Conservation (phyloP, 2,329 filamentous ascomycete species). For the Colletotrichum lindemuthianum region DNA sequence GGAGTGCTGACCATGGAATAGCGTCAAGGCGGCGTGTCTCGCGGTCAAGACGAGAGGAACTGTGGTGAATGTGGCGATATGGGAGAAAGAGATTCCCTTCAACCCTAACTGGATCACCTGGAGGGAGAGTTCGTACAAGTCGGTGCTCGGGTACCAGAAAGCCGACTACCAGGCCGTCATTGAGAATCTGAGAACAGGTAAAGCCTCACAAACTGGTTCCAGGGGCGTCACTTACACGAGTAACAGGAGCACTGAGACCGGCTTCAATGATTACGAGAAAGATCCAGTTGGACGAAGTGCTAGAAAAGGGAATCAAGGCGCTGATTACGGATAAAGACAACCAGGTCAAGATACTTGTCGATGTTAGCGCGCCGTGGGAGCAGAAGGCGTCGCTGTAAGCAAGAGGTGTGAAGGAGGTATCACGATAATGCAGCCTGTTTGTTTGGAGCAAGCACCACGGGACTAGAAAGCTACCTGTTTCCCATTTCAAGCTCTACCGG, state of each 20-base stretch:
- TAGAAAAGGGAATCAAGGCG: constrained; percentile 61
- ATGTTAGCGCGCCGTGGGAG: constrained; percentile 26
- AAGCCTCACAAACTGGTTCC: neutral
- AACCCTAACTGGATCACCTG: constrained; percentile 38
- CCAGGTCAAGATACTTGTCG: constrained; percentile 66
- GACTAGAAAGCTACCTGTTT: neutral
- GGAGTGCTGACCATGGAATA: neutral
- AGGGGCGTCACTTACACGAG: neutral
- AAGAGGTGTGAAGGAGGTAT: neutral
- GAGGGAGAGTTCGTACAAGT: constrained; percentile 38
- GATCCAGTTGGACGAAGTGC: constrained; percentile 59
- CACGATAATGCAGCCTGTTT: neutral
- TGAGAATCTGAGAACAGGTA: constrained; percentile 37
- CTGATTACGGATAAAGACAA: constrained; percentile 64
- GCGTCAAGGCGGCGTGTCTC: constrained; percentile 38
- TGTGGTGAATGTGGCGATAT: constrained; percentile 41
- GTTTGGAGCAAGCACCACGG: neutral
- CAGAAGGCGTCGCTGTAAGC: neutral
- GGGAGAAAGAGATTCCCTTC: constrained; percentile 39
- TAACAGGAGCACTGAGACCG: constrained; percentile 49
- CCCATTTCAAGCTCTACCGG: no score
- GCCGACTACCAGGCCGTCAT: constrained; percentile 41
- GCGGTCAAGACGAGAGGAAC: constrained; percentile 39
- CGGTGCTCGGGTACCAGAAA: constrained; percentile 36
- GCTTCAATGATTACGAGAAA: constrained; percentile 64